Percentiles rank a stretch among this genome's conserved stretches.
These are phyloP conservation scores for Urtica urens DNA, from an alignment of 306 rosid genomes.

Conservation along the genomic window DNA sequence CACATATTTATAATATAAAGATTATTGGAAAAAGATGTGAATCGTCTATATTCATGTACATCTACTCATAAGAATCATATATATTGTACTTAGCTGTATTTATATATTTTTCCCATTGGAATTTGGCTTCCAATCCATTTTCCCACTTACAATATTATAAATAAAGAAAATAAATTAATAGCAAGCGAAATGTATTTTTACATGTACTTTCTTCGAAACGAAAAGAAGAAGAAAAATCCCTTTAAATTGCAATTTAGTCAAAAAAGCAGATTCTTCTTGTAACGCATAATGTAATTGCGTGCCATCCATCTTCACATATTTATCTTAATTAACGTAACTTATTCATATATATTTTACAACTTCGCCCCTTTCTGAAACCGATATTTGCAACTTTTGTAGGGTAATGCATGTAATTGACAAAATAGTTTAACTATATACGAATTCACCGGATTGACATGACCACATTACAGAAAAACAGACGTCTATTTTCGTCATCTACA, in stretches of 20 bases:
- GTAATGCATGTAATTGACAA: no score
- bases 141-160: background rate
- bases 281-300: slow-evolving; percentile 14
- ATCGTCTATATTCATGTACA: background rate
- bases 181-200: slow-evolving; percentile 4
- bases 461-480: no score
- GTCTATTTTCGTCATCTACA: no score
- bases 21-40: no score
- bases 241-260: slow-evolving; percentile 13
- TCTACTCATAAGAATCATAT: slow-evolving; percentile 2
- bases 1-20: no score
- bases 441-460: no score
- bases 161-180: background rate
- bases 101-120: slow-evolving; percentile 3
- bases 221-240: background rate
- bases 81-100: slow-evolving; percentile 8
- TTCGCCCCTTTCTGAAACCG: no score
- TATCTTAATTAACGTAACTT: background rate
- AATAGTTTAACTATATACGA: no score
- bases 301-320: slow-evolving; percentile 3
- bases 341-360: no score
- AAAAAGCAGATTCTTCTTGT: slow-evolving; percentile 16
- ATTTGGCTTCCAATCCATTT: slow-evolving; percentile 1
- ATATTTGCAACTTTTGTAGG: no score
- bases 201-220: background rate